Evolutionary conservation across 2,329 filamentous ascomycete species (phyloP).

Genomic region (Penicillium sp.): DNA sequence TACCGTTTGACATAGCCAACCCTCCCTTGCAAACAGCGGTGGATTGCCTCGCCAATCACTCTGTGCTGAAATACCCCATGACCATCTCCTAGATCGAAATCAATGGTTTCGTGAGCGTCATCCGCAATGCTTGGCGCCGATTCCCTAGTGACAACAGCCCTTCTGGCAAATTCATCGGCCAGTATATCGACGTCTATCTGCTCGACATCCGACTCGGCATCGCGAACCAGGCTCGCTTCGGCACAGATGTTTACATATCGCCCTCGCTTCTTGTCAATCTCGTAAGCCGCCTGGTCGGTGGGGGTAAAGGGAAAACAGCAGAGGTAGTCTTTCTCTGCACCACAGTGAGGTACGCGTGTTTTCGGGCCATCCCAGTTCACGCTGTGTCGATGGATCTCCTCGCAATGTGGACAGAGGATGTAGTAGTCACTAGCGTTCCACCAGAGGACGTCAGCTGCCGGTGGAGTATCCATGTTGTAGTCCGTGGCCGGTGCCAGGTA

Average conservation of each 20-base stretch:
- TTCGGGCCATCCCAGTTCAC: neutral
- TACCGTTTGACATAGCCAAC: constrained; percentile 5
- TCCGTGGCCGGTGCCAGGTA: too few species aligned
- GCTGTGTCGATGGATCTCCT: constrained; percentile 13
- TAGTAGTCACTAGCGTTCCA: constrained; percentile 10
- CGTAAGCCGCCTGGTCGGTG: constrained; percentile 14
- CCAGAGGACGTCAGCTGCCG: constrained; percentile 17
- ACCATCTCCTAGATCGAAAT: neutral
- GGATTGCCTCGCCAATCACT: neutral
- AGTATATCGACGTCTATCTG: constrained; percentile 12
- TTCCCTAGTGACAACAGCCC: constrained; percentile 6
- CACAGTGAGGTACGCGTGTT: constrained; percentile 16
- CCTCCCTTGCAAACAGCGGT: constrained; percentile 5
- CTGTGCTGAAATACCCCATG: neutral
- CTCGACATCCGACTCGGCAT: constrained; percentile 8
- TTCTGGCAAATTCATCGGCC: neutral
- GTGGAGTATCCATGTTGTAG: neutral
- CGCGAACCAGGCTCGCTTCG: neutral
- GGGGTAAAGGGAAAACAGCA: constrained; percentile 20
- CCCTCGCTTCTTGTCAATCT: constrained; percentile 21
- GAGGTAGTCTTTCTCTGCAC: constrained; percentile 3
- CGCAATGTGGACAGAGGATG: constrained; percentile 19
- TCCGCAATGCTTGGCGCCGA: too few species aligned
- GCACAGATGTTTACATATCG: constrained; percentile 18
- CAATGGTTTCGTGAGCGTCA: neutral